A percentile compares a stretch with the other conserved stretches of the same genome.
Evolutionary conservation across 306 rosid genomes (phyloP).

Genomic region (Pyrus communis): DNA sequence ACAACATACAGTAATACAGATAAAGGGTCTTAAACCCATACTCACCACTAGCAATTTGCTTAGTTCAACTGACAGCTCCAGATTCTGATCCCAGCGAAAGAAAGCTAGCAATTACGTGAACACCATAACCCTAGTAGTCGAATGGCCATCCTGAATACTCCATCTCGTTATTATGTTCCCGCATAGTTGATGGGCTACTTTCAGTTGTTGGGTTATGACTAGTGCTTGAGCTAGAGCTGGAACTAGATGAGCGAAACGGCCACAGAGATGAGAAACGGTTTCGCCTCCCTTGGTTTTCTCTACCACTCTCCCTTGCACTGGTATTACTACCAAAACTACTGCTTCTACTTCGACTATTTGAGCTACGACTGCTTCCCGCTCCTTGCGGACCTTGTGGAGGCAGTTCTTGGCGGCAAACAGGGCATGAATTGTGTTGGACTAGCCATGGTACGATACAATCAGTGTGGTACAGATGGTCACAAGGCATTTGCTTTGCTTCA

Average conservation of each 20-base stretch:
- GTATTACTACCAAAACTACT: slow-evolving; percentile 12
- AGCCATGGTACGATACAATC: slow-evolving; percentile 79
- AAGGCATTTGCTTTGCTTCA: slow-evolving; percentile 70
- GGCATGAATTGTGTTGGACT: slow-evolving; percentile 68
- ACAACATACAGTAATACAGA: slow-evolving; percentile 9
- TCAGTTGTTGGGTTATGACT: slow-evolving; percentile 29
- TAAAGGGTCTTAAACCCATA: not conserved
- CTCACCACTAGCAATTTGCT: slow-evolving; percentile 19
- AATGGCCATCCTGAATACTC: slow-evolving; percentile 62
- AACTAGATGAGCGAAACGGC: slow-evolving; percentile 61
- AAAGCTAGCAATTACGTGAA: not conserved
- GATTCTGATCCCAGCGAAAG: slow-evolving; percentile 8
- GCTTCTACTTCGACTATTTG: slow-evolving; percentile 31
- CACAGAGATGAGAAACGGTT: slow-evolving; percentile 47
- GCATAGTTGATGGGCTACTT: slow-evolving; percentile 37
- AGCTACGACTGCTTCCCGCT: slow-evolving; percentile 15
- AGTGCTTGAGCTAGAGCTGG: slow-evolving; percentile 43
- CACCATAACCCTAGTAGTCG: slow-evolving; percentile 23
- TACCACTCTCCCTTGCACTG: slow-evolving; percentile 33
- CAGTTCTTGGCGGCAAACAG: slow-evolving; percentile 74
- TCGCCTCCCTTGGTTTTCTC: slow-evolving; percentile 42
- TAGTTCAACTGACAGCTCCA: not conserved
- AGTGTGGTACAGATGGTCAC: slow-evolving; percentile 57
- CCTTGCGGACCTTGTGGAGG: slow-evolving; percentile 44
- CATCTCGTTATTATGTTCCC: slow-evolving; percentile 28